Base-by-base conservation (phyloP, 345 rosid genomes). In the Acer campestre region DNA sequence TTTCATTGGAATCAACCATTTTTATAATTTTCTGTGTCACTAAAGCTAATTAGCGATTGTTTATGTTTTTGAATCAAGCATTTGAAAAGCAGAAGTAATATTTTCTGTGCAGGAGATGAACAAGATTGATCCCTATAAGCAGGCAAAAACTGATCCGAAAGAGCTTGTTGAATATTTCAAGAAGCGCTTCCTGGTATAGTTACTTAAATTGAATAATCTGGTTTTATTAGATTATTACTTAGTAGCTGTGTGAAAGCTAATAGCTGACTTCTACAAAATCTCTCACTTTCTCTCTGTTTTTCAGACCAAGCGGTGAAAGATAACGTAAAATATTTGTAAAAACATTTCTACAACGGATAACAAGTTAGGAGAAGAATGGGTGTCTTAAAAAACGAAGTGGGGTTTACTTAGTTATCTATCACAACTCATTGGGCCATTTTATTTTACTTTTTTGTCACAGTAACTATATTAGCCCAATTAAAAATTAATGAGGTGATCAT, bases 91-190 rank as follows among this genome's bases (percentile, higher is more conserved):
- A n/a, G n/a, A n/a, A n/a, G n/a, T n/a, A n/a, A n/a, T n/a, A n/a
- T n/a, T n/a, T n/a, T n/a, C n/a, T n/a, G 70, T 76, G 82, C 89
- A 93, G 98, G 95, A 87, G 75, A 5, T 87, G 75, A 89, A 91
- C 90, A 90, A 91, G 86, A 82, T 90, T 42, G 89, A 88, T 71
- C 93, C 91, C 35, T 95, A 90, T 76, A 84, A 84, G 83, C 91
- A 82, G 80, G 91, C 98, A 27, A 92, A 89, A 79, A 31, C 62
- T 8, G 89, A 90, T 74, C 89, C 94, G 0, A 80, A 85, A 67
- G 88, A 81, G 80, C 42, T 86, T 42, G 64, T 91, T 62, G 88
- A 82, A 80, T 25, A 13, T 53, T 92, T 80, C 83, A 90, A 83
- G 86, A 79, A 49, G 51, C 84, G 76, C 11, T 84, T 84, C 80